Evolutionary conservation across 331 rosid genomes (phyloP).

Genomic region (Acacia concinna): DNA sequence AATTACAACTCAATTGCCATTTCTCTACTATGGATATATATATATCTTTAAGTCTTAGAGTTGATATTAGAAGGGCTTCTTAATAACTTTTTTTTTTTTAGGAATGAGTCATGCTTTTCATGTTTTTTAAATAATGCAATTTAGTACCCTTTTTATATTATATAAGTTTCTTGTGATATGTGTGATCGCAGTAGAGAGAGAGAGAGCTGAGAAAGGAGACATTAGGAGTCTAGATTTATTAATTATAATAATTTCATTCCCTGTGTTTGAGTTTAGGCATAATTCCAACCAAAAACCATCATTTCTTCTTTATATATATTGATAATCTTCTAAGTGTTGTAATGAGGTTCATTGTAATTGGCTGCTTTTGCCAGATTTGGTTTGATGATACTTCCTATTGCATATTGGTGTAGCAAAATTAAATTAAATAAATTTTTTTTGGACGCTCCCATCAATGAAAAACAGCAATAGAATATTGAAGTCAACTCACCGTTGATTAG

Average conservation of each 20-base stretch:
- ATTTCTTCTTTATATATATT: background rate
- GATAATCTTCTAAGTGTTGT: background rate
- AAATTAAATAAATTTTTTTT: background rate
- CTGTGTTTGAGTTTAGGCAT: background rate
- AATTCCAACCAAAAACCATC: constrained; percentile 8
- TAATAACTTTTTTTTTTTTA: too few species aligned
- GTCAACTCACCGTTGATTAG: background rate
- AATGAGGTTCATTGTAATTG: background rate
- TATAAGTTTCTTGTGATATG: too few species aligned
- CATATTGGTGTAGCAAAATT: background rate
- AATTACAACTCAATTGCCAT: background rate
- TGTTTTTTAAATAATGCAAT: background rate
- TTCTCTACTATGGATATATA: background rate
- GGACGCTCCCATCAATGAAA: background rate
- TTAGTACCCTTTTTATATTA: background rate
- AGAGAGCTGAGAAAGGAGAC: background rate
- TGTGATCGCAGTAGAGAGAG: background rate
- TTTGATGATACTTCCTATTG: background rate
- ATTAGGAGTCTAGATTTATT: background rate
- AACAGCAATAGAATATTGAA: background rate
- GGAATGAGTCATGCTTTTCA: background rate
- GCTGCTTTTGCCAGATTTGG: background rate
- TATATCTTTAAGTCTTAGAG: background rate
- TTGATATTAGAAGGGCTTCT: background rate
- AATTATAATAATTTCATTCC: background rate